These are phyloP conservation scores for Pseudopithomyces maydicus DNA, from an alignment of 2,329 filamentous ascomycete genomes.

Conservation along the genomic window DNA sequence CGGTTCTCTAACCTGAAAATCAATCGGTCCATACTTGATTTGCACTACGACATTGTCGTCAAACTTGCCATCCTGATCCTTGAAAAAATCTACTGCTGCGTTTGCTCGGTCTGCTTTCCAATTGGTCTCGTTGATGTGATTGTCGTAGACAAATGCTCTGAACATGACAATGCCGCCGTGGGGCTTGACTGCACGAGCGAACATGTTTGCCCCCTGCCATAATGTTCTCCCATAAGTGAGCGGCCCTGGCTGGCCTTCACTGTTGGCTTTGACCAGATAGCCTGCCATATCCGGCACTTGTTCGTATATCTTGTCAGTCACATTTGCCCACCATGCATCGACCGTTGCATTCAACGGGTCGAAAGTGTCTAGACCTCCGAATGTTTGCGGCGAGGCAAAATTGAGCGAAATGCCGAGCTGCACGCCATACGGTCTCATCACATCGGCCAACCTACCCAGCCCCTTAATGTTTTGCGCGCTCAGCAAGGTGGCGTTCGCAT, in stretches of 20 bases:
- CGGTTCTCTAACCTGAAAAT: slow-evolving; percentile 74
- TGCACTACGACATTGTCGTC: slow-evolving; percentile 74
- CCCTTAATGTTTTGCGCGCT: slow-evolving; percentile 64
- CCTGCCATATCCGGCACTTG: slow-evolving; percentile 70
- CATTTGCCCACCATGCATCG: slow-evolving; percentile 65
- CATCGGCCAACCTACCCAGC: slow-evolving; percentile 65
- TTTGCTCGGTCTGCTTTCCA: slow-evolving; percentile 73
- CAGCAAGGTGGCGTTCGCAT: slow-evolving; percentile 66
- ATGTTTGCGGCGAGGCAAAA: slow-evolving; percentile 66
- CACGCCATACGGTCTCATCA: slow-evolving; percentile 70
- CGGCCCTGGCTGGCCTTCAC: slow-evolving; percentile 73
- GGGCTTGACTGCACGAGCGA: slow-evolving; percentile 84
- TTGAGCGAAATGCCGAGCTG: slow-evolving; percentile 69
- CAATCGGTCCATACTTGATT: slow-evolving; percentile 76
- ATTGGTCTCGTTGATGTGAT: slow-evolving; percentile 59
- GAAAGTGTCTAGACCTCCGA: slow-evolving; percentile 64
- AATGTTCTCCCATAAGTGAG: slow-evolving; percentile 72
- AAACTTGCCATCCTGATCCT: slow-evolving; percentile 67
- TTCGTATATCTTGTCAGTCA: slow-evolving; percentile 64
- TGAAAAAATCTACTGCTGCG: slow-evolving; percentile 70
- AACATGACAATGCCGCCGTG: slow-evolving; percentile 86
- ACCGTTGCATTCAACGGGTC: slow-evolving; percentile 68
- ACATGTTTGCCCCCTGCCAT: slow-evolving; percentile 70
- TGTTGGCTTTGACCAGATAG: slow-evolving; percentile 73
- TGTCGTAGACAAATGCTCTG: slow-evolving; percentile 73